Evolutionary conservation across 495 filamentous ascomycete species (phyloP), one percentile per base, ranked within the genome.

Genomic region (Xylaria acuta): DNA sequence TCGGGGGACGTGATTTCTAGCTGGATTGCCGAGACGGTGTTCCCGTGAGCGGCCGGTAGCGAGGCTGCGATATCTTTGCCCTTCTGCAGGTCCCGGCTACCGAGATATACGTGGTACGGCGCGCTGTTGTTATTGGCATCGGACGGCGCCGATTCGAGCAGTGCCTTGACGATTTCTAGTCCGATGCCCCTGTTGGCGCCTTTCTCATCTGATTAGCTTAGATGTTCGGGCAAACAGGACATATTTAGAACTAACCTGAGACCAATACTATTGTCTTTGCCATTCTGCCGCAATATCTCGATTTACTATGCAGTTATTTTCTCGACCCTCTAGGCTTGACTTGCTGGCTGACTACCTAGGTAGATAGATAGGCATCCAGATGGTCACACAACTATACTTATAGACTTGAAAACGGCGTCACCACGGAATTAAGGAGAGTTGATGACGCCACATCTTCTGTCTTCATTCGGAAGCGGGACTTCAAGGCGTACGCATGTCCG

Each of bases 71-170:
- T 7, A 0, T 51, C 58, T 14, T 63, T 20, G 22, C 69, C 69
- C 12, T 34, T 64, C 27, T 64, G 25, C 14, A 64, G 47, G 12
- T 64, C 49, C n/a, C 69, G 69, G 20, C 69, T 71, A 32, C 69
- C 58, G 45, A 64, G 69, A 27, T 71, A 64, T 5, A 71, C 4
- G 59, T 71, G 69, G 69, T 71, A 71, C 22, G 69, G 69, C 41
- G 69, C 25, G 22, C 47, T 45, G 32, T 20, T 64, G 16, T 36
- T 45, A 5, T 9, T 62, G 5, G 3, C 63, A 6, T 41, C 49
- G 1, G 32, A 20, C 47, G 64, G 25, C 16, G 45, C 36, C 14
- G 67, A 45, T 56, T 64, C 58, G 14, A 71, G 69, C 36, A 71
- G 20, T 1, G 56, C 69, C 59, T 64, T 54, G 60, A 71, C 47